phyloP scores from a whole-genome alignment of 352 stramenopile genomes.

The Achlya hypogyna region DNA sequence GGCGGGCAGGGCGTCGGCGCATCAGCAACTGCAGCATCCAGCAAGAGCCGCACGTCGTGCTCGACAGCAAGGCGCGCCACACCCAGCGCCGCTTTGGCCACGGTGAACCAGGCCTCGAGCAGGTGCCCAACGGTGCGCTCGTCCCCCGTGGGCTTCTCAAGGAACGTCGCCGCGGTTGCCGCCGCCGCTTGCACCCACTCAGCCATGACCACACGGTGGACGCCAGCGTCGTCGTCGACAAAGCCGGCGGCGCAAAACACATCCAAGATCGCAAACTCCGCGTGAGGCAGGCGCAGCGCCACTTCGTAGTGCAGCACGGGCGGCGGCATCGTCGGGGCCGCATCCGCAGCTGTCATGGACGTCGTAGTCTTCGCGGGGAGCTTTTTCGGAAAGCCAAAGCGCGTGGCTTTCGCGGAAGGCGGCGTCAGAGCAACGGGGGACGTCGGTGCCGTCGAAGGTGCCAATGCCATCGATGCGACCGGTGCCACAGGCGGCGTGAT shows the following conservation, averaged over 20 bases:
- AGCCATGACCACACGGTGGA: neutral
- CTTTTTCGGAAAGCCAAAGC: neutral
- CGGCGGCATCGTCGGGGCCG: neutral
- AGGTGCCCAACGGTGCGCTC: slow-evolving; percentile 8
- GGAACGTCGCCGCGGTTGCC: neutral
- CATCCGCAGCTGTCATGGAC: neutral
- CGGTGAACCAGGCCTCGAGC: neutral
- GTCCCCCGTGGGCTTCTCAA: neutral
- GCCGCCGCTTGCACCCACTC: neutral
- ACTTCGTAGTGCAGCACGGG: neutral
- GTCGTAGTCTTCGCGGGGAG: neutral
- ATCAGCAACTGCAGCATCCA: slow-evolving; percentile 35
- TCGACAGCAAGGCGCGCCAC: slow-evolving; percentile 19
- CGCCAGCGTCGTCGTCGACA: neutral
- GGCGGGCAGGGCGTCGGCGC: slow-evolving; percentile 28
- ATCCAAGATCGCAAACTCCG: neutral
- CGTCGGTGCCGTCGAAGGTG: neutral
- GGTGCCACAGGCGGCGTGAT: neutral
- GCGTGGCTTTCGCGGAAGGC: neutral
- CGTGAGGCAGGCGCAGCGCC: neutral
- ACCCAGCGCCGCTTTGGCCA: neutral
- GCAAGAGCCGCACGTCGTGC: slow-evolving; percentile 21
- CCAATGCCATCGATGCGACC: neutral
- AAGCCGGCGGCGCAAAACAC: neutral
- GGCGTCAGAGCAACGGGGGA: neutral